A percentile compares a stretch with the other conserved stretches of the same genome.
Evolutionary conservation across 768 basidiomycete genomes (phyloP).

Genomic region (Agrocybe chaxingu): DNA sequence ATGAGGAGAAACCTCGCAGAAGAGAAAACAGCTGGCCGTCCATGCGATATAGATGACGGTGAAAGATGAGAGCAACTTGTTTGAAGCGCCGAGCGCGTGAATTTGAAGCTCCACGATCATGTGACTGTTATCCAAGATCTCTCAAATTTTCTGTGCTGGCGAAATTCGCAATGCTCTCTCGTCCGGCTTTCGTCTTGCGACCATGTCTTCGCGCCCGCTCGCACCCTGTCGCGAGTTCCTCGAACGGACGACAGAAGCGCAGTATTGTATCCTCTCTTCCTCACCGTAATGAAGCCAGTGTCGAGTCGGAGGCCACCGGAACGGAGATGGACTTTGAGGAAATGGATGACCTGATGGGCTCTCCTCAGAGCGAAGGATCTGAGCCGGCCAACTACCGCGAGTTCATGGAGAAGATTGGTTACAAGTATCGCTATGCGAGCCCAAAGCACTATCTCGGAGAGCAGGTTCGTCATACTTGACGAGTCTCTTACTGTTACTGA

Average conservation of each 20-base stretch:
- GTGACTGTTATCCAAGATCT: constrained; percentile 25
- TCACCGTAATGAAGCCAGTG: constrained; percentile 18
- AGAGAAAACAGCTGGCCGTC: constrained; percentile 38
- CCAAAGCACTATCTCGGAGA: constrained; percentile 65
- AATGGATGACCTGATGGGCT: constrained; percentile 3
- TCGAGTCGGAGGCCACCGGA: constrained; percentile 15
- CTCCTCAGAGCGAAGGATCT: constrained; percentile 2
- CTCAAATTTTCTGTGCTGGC: constrained; percentile 28
- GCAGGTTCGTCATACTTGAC: constrained; percentile 31
- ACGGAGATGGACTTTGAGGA: constrained; percentile 13
- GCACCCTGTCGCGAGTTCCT: constrained; percentile 15
- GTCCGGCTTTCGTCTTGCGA: constrained; percentile 27
- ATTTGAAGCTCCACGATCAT: constrained; percentile 14
- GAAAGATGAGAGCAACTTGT: background rate
- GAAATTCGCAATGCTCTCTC: constrained; percentile 30
- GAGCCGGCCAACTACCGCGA: constrained; percentile 23
- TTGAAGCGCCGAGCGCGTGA: constrained; percentile 3
- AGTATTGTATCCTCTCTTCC: constrained; percentile 22
- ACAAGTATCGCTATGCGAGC: constrained; percentile 37
- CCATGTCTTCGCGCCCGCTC: constrained; percentile 24
- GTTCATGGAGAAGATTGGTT: constrained; percentile 42
- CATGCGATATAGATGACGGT: constrained; percentile 11
- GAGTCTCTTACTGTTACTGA: constrained; percentile 2
- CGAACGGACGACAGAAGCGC: constrained; percentile 16
- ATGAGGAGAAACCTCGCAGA: constrained; percentile 49